Evolutionary conservation across 495 filamentous ascomycete species (phyloP), one percentile per base, ranked within the genome.

Genomic region (Aspergillus saccharolyticus): DNA sequence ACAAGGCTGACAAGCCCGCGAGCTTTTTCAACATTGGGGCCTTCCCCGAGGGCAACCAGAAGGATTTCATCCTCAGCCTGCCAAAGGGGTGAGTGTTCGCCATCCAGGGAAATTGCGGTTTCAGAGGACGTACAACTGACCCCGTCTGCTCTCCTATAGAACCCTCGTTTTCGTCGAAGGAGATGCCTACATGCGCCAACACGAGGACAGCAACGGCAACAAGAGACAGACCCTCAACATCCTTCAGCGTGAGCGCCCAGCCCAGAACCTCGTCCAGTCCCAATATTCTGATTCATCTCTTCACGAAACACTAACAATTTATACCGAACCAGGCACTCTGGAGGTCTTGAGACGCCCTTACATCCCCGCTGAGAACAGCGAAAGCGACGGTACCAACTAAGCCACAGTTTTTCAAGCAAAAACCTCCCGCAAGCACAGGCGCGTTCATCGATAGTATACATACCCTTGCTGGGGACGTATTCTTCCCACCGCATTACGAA

Each of bases 21-120:
- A 90, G 83, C 78, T 96, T 84, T 84, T 96, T 88, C 79, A 78
- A 78, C 50, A 74, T 96, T 43, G 70, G 81, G 4, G 79, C 77
- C 74, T 94, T 94, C 71, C 79, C 82, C 18, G 83, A 85, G 28
- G 81, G 78, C 14, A 19, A 73, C 19, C 74, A 80, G 67, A 83
- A 85, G 63, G 85, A 93, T 53, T 84, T 77, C 66, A 59, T 91
- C 42, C 65, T 85, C 53, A 69, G 72, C 55, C 71, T 95, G 71
- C 81, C 78, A 28, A 96, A 94, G 77, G 91, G 91, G 90, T 95
- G 76, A 70, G 88, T 82, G 21, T 60, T 49, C 19, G 25, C 4
- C 45, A 7, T 21, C 10, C 4, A 10, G 25, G 4, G 25, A 10
- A 30, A 10, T 4, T 30, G 25, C 25, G 25, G 25, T 30, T 10